Base-by-base conservation (phyloP, 1,284 basidiomycete species). In the Austropuccinia psidii region DNA sequence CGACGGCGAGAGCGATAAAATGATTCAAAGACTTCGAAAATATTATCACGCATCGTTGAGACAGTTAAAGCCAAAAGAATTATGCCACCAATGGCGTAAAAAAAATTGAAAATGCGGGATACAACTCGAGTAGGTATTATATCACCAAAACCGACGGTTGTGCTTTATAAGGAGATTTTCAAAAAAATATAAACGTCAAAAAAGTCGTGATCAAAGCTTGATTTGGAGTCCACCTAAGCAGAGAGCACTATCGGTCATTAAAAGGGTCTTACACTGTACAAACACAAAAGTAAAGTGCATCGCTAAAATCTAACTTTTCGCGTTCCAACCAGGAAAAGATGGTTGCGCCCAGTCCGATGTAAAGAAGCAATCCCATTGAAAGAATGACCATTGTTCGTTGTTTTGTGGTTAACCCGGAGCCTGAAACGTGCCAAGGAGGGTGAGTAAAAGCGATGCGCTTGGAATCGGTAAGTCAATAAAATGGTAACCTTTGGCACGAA, bases 91-190 rank as follows among this genome's bases (percentile, higher is more conserved):
- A 73, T 73, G 27, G 70, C 50, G 31, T 64, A 73, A n/a, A 73
- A 65, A 50, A 73, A 73, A 24, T 47, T 50, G 41, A 73, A 64
- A 24, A 57, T 27, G 19, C 70, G 45, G n/a, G 70, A 50, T 37
- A 50, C n/a, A n/a, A 52, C 6, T 21, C 58, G 57, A 43, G 49
- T 73, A 33, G 70, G 70, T 35, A 52, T 37, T 39, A 73, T 62
- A 47, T 73, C 70, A 8, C 70, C 70, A 65, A 73, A 73, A 13
- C 70, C 70, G 21, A 73, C 70, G 9, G 70, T 73, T 33, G 70
- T 73, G 15, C 70, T 73, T 29, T 21, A 17, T 60, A 17, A 41
- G 11, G 3, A 33, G 1, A 43, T 37, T 47, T 21, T 45, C 17
- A 33, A 37, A 2, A 33, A 21, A 19, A 9, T 13, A 60, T 29